Evolutionary conservation across 2,329 filamentous ascomycete genomes (phyloP), one percentile per base, ranked within the genome.

Genomic region (Plectosphaerella plurivora): DNA sequence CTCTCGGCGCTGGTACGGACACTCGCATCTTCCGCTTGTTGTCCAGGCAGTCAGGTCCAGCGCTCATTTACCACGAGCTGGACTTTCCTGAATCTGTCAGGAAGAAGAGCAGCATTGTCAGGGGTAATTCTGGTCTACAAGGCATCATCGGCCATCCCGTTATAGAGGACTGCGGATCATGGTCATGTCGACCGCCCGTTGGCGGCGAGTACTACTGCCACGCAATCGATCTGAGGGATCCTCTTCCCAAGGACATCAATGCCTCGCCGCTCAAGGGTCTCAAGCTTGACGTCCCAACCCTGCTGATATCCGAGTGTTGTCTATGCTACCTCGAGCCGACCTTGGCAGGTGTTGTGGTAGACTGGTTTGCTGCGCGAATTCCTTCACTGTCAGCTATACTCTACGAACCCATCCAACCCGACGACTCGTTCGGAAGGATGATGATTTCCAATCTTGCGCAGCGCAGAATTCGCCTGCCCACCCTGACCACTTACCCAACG

Each of bases 241-340:
- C 93, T 5, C 67, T 73, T 15, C 50, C 56, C 12, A 55, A 56
- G 8, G 55, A 59, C 24, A 53, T 64, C 24, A 37, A 35, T 16
- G 24, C 45, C 24, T 37, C 47, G 20, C 47, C 36, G 18, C 39
- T 57, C 12, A 42, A 36, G 24, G 77, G 77, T 60, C 59, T 83
- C 73, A 60, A 81, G 73, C 64, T 70, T 59, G 61, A 82, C 65
- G 22, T 89, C 0, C 91, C 94, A 0, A 99, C 94, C 0, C 73
- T 99, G 9, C 71, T 99, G 22, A 78, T 99, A 7, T 97, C 93
- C 0, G 94, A 99, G 69, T 97, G 94, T 76, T 99, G 94, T 66
- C 79, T 99, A 33, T 90, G 94, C 66, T 99, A 99, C 64, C 80
- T 99, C 1, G 78, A 86, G 9, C 78, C 85, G 0, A 62, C 77